Percentiles rank a stretch among this genome's conserved stretches.
Evolutionary conservation across 2,329 filamentous ascomycete species (phyloP).

Genomic region (Diaporthe humulicola): DNA sequence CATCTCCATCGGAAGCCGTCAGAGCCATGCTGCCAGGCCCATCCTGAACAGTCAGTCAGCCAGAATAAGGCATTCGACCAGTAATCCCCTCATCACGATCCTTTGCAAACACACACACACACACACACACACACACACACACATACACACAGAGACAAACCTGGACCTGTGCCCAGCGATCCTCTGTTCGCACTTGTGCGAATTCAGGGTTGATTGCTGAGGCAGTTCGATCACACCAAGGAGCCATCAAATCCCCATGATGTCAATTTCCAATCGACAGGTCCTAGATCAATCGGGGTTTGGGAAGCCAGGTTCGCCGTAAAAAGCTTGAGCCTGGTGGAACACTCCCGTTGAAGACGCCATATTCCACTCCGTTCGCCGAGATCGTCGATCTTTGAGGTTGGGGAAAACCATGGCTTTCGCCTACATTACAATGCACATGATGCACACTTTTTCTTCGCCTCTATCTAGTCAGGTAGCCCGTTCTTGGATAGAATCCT

Average conservation of each 20-base stretch:
- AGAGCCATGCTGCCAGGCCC: neutral
- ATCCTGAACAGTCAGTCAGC: neutral
- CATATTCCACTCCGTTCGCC: constrained; percentile 93
- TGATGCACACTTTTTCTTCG: constrained; percentile 8
- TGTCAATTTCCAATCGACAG: constrained; percentile 97
- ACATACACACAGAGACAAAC: neutral
- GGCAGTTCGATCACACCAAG: constrained; percentile 89
- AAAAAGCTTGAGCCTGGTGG: constrained; percentile 76
- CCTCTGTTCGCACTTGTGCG: constrained; percentile 71
- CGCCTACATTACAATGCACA: constrained; percentile 70
- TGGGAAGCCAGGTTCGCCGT: constrained; percentile 76
- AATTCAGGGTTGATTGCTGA: constrained; percentile 83
- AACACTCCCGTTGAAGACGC: constrained; percentile 71
- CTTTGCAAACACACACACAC: neutral
- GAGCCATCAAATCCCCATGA: constrained; percentile 82
- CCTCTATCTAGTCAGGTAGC: constrained; percentile 18
- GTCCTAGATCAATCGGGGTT: constrained; percentile 83
- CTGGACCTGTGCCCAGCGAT: constrained; percentile 89
- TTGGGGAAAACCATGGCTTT: constrained; percentile 88
- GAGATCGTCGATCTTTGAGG: constrained; percentile 93
- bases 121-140: neutral
- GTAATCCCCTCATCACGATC: neutral
- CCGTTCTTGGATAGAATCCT: neutral
- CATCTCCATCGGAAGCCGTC: constrained; percentile 37
- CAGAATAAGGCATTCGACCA: neutral